These are phyloP conservation scores for Coleophoma crateriformis DNA, from an alignment of 2,329 filamentous ascomycete species.

Conservation along the genomic window DNA sequence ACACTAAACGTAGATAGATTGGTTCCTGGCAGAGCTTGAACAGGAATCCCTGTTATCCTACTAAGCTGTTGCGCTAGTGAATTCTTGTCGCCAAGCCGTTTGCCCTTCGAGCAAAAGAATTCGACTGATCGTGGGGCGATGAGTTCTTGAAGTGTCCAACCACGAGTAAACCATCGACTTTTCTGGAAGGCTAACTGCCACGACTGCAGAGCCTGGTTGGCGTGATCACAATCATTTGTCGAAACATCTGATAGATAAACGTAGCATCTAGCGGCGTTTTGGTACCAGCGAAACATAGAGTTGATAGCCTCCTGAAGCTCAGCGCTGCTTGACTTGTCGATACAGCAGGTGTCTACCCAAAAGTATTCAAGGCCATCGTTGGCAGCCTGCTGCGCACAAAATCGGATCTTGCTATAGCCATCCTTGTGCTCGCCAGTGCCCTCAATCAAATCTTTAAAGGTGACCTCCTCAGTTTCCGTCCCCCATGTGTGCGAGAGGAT, in stretches of 20 bases:
- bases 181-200: no score
- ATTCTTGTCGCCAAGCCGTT: neutral
- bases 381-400: constrained; percentile 8
- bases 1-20: constrained; percentile 1
- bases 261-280: neutral
- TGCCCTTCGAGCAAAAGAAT: neutral
- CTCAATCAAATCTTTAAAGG: constrained; percentile 6
- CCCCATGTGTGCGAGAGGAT: constrained; percentile 19
- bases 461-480: constrained; percentile 6
- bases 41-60: constrained; percentile 3
- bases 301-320: neutral
- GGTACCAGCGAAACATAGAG: neutral
- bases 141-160: neutral
- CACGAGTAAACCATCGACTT: neutral
- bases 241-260: constrained; percentile 1
- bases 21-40: neutral
- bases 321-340: constrained; percentile 2
- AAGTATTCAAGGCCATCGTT: constrained; percentile 2
- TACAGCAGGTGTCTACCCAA: constrained; percentile 4
- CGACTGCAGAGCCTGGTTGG: neutral
- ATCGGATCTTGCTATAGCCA: constrained; percentile 9
- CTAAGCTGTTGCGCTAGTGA: neutral
- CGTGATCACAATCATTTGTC: neutral
- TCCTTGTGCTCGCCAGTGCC: constrained; percentile 3
- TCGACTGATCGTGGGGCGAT: constrained; percentile 1